A percentile compares a stretch with the other conserved stretches of the same genome.
phyloP scores from a whole-genome alignment of 306 rosid genomes.

The Sechiopsis laciniata region DNA sequence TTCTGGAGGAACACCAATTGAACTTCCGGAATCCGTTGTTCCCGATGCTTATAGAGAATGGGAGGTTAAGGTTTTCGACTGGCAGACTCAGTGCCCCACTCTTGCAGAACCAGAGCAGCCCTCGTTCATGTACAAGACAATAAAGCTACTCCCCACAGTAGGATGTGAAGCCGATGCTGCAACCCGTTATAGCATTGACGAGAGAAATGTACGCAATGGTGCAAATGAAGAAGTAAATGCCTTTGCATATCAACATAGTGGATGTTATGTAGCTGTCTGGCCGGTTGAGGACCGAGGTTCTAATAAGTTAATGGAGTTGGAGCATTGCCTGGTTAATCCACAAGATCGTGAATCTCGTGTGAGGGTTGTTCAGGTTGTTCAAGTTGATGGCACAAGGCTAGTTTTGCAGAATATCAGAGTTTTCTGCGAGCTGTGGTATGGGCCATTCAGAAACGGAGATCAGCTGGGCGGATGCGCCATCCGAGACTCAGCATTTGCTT shows the following conservation, averaged over 20 bases:
- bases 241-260: conserved; percentile 75
- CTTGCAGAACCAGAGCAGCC: conserved; percentile 60
- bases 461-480: conserved; percentile 95
- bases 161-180: conserved; percentile 99
- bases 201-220: conserved; percentile 47
- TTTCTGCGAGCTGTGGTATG: conserved; percentile 90
- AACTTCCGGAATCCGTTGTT: conserved; percentile 79
- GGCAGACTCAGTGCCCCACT: conserved; percentile 98
- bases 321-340: conserved; percentile 78
- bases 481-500: conserved; percentile 79
- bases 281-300: conserved; percentile 34
- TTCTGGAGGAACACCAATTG: conserved; percentile 56
- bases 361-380: conserved; percentile 62
- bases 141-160: conserved; percentile 80
- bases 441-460: conserved; percentile 95
- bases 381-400: conserved; percentile 37
- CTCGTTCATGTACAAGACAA: conserved; percentile 49
- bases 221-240: conserved; percentile 34
- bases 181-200: conserved; percentile 54
- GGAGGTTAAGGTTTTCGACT: conserved; percentile 90
- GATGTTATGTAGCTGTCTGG: conserved; percentile 76
- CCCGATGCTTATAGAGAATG: conserved; percentile 89
- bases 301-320: conserved; percentile 53
- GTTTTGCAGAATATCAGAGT: conserved; percentile 48
- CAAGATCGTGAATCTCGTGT: conserved; percentile 75